These are phyloP conservation scores for Hyphodiscus sp. DNA, from an alignment of 2,329 filamentous ascomycete genomes.

Conservation along the genomic window DNA sequence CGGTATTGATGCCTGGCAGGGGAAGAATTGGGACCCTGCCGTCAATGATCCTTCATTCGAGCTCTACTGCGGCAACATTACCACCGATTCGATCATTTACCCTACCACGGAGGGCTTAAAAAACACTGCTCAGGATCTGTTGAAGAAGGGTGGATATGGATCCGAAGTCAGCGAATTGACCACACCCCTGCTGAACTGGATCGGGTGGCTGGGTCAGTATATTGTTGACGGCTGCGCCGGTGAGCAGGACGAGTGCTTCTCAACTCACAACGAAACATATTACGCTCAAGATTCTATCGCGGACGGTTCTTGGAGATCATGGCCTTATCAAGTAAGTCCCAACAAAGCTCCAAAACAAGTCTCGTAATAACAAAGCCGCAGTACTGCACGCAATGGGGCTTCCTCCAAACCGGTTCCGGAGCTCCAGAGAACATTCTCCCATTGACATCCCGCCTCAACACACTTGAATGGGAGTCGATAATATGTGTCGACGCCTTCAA, in stretches of 20 bases:
- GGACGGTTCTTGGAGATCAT: constrained; percentile 39
- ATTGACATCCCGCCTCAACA: constrained; percentile 64
- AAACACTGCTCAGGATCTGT: constrained; percentile 49
- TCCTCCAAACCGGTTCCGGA: constrained; percentile 65
- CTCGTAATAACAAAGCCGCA: constrained; percentile 20
- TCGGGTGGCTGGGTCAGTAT: constrained; percentile 41
- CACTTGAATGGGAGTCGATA: constrained; percentile 53
- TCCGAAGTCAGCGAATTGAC: constrained; percentile 36
- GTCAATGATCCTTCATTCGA: constrained; percentile 42
- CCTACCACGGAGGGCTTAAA: constrained; percentile 63
- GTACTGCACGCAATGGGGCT: constrained; percentile 59
- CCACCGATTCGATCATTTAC: constrained; percentile 37
- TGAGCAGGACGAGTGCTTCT: constrained; percentile 45
- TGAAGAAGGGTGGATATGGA: constrained; percentile 41
- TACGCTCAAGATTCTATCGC: constrained; percentile 39
- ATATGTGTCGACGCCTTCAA: constrained; percentile 65
- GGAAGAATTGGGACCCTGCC: constrained; percentile 53
- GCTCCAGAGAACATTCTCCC: constrained; percentile 59
- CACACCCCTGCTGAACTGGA: constrained; percentile 49
- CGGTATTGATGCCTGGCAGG: constrained; percentile 46
- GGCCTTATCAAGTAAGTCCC: constrained; percentile 41
- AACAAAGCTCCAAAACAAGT: neutral
- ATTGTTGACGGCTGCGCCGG: neutral
- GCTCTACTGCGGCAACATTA: constrained; percentile 51
- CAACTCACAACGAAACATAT: constrained; percentile 38